Evolutionary conservation across 2,329 filamentous ascomycete genomes (phyloP), one percentile per base, ranked within the genome.

Genomic region (Claviceps africana): DNA sequence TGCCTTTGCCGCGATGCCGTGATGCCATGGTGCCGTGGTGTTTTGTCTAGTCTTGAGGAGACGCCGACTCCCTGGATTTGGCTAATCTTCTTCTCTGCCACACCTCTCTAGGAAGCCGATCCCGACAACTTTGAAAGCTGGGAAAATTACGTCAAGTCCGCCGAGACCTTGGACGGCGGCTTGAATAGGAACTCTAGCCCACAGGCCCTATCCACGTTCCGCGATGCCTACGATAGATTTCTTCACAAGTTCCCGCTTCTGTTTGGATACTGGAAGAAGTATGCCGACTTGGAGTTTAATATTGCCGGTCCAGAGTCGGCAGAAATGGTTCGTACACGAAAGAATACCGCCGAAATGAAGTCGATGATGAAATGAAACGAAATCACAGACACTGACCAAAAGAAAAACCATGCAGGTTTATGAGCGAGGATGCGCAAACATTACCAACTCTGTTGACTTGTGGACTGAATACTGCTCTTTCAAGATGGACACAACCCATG

Each of bases 211-310:
- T 83, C 88, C 21, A 84, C 88, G 11, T 85, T 89, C 52, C 85
- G 93, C 68, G 82, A 87, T 67, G 81, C 87, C 56, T 97, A 95
- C 72, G 90, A 98, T 67, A 82, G 86, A 47, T 94, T 98, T 64
- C 83, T 98, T 22, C 81, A 87, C 55, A 96, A 95, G 65, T 98
- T 96, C 58, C 93, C 93, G 2, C 78, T 97, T 11, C 81, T 97
- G 40, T 98, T 97, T 63, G 93, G 91, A 50, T 98, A 97, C 73
- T 98, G 93, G 93, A 97, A 97, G 74, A 97, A 96, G 67, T 98
- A 97, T 76, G 93, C 93, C 63, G 91, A 97, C 63, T 77, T 95
- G 57, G 93, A 98, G 65, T 98, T 98, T 71, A 89, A 89, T 49
- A 95, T 98, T 58, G 89, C 89, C 4, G 93, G 93, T 19, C 94